Percentiles rank a stretch among this genome's conserved stretches.
Evolutionary conservation across 345 rosid genomes (phyloP).

Genomic region (Rhodamnia argentea): DNA sequence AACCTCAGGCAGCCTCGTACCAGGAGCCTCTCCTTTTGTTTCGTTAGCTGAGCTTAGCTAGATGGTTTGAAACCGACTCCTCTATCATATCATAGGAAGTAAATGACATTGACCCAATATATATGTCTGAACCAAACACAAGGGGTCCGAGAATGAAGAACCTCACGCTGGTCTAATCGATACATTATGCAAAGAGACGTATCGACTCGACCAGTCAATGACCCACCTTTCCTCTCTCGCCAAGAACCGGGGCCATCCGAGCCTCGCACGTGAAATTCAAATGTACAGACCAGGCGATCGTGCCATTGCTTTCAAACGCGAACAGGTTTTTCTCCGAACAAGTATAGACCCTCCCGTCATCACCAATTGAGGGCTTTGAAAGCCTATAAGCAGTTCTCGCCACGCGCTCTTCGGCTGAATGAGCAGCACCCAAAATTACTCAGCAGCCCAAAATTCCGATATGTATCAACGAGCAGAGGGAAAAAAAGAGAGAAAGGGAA

Average conservation of each 20-base stretch:
- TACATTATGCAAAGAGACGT: not conserved
- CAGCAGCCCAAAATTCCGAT: not conserved
- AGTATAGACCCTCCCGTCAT: conserved; percentile 53
- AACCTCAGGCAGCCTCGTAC: not conserved
- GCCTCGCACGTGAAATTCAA: conserved; percentile 49
- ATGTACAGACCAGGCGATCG: conserved; percentile 63
- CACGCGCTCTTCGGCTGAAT: not conserved
- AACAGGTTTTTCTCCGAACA: conserved; percentile 55
- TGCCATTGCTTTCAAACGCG: conserved; percentile 66
- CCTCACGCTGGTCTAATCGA: not conserved
- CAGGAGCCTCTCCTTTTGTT: not conserved
- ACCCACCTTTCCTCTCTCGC: conserved; percentile 51
- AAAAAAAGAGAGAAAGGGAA: not conserved
- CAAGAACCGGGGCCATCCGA: conserved; percentile 43
- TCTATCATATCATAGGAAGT: not conserved
- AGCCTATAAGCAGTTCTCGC: conserved; percentile 25
- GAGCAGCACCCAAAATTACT: not conserved
- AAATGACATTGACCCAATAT: not conserved
- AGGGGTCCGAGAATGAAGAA: not conserved
- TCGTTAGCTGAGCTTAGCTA: not conserved
- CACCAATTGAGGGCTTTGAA: conserved; percentile 57
- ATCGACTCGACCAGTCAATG: not conserved
- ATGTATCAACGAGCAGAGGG: not conserved
- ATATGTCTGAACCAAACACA: not conserved
- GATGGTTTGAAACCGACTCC: not conserved